These are phyloP conservation scores for Ephemerocybe angulata DNA, from an alignment of 768 basidiomycete species.

Conservation along the genomic window DNA sequence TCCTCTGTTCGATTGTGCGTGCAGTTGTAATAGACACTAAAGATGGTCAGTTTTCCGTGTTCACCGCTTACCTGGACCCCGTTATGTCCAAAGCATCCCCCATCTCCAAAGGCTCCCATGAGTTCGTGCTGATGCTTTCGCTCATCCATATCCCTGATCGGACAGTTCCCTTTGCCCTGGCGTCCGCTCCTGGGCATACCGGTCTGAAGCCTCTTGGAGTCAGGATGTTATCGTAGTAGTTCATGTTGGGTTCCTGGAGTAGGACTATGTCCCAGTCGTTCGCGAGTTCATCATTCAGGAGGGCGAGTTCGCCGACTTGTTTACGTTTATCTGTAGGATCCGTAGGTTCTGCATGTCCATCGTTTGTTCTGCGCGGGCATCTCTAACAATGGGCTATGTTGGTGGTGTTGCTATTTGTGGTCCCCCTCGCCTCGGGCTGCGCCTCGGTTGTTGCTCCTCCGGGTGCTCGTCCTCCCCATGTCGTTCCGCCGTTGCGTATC, in stretches of 20 bases:
- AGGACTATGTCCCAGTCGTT: slow-evolving; percentile 29
- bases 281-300: neutral
- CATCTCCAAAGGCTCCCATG: slow-evolving; percentile 12
- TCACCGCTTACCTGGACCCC: slow-evolving; percentile 8
- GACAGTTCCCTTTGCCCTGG: neutral
- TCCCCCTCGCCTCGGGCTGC: too few species aligned
- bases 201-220: slow-evolving; percentile 15
- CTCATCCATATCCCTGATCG: slow-evolving; percentile 18
- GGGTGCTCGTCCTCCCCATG: neutral
- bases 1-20: neutral
- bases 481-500: neutral
- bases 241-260: slow-evolving; percentile 39
- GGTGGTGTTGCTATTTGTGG: neutral
- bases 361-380: too few species aligned
- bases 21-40: slow-evolving; percentile 20
- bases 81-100: slow-evolving; percentile 13
- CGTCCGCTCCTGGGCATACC: slow-evolving; percentile 13
- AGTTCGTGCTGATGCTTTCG: slow-evolving; percentile 6
- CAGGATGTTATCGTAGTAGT: slow-evolving; percentile 14
- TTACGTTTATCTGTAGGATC: slow-evolving; percentile 14
- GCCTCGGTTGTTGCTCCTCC: neutral
- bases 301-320: slow-evolving; percentile 1
- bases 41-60: slow-evolving; percentile 3
- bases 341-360: neutral
- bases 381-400: too few species aligned